phyloP scores from a whole-genome alignment of 2,329 filamentous ascomycete species.

The Xylariaceae sp. region DNA sequence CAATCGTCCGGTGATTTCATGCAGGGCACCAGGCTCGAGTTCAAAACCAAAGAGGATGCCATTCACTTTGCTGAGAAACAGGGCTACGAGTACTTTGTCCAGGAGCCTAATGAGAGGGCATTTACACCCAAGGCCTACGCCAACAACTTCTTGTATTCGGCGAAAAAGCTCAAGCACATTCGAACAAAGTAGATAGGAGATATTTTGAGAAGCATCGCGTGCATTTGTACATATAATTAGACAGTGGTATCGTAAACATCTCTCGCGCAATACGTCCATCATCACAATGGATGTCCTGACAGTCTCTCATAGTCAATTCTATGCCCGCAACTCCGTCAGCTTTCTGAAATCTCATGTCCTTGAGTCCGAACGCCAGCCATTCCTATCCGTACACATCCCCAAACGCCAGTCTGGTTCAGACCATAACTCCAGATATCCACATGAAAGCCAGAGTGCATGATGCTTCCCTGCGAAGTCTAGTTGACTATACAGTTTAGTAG shows the following conservation, averaged over 20 bases:
- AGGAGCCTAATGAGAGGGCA: constrained; percentile 90
- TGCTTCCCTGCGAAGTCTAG: background rate
- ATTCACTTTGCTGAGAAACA: constrained; percentile 97
- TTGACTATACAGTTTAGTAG: background rate
- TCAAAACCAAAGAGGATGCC: constrained; percentile 92
- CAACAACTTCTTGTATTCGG: constrained; percentile 89
- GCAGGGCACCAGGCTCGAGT: constrained; percentile 91
- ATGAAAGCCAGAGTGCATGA: background rate
- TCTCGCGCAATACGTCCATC: constrained; percentile 5
- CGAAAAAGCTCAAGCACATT: constrained; percentile 86
- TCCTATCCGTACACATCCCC: background rate
- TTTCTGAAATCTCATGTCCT: background rate
- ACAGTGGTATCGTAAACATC: constrained; percentile 26
- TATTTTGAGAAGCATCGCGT: constrained; percentile 9
- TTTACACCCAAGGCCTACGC: constrained; percentile 93
- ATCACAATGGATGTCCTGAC: background rate
- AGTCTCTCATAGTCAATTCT: background rate
- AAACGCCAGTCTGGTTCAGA: background rate
- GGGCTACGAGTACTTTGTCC: constrained; percentile 98
- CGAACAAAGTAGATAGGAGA: constrained; percentile 69
- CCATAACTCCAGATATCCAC: background rate
- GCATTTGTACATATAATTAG: constrained; percentile 31
- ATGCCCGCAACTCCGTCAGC: background rate
- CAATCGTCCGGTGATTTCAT: constrained; percentile 93
- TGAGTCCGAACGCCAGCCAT: background rate